A percentile compares a stretch with the other conserved stretches of the same genome.
These are phyloP conservation scores for Herpetomonas samuelpessoai DNA, from an alignment of 208 protist species.

Conservation along the genomic window DNA sequence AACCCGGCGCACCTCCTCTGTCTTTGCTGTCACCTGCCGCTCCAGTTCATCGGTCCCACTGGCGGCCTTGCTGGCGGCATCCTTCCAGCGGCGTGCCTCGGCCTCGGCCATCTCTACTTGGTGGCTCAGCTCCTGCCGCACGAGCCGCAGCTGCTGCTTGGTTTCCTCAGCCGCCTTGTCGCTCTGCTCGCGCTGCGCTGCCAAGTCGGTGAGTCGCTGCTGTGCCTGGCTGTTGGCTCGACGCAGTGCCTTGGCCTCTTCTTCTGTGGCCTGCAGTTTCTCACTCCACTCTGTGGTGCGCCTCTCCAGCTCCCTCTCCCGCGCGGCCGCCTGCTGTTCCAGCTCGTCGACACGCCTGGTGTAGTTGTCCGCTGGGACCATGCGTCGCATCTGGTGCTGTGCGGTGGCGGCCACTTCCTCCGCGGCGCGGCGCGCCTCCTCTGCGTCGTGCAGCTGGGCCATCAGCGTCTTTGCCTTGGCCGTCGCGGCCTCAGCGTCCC, in stretches of 20 bases:
- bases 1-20: constrained; percentile 17
- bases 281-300: background rate
- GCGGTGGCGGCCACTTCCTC: constrained; percentile 13
- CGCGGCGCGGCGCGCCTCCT: constrained; percentile 16
- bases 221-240: background rate
- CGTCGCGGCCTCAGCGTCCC: constrained; percentile 12
- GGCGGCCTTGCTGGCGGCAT: background rate
- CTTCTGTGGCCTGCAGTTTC: background rate
- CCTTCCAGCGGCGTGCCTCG: constrained; percentile 9
- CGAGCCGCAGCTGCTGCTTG: constrained; percentile 5
- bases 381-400: constrained; percentile 11
- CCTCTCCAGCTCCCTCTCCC: background rate
- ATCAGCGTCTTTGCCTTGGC: constrained; percentile 9
- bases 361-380: constrained; percentile 6
- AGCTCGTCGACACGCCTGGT: background rate
- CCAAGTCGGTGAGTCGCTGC: background rate
- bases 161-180: constrained; percentile 8
- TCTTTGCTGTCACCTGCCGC: constrained; percentile 8
- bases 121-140: constrained; percentile 4
- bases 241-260: constrained; percentile 1
- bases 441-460: constrained; percentile 12
- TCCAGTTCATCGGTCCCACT: constrained; percentile 7
- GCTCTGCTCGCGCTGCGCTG: background rate
- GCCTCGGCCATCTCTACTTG: constrained; percentile 3
- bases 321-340: background rate